A percentile compares a stretch with the other conserved stretches of the same genome.
These are phyloP conservation scores for Brassica nigra DNA, from an alignment of 345 rosid species.

Conservation along the genomic window DNA sequence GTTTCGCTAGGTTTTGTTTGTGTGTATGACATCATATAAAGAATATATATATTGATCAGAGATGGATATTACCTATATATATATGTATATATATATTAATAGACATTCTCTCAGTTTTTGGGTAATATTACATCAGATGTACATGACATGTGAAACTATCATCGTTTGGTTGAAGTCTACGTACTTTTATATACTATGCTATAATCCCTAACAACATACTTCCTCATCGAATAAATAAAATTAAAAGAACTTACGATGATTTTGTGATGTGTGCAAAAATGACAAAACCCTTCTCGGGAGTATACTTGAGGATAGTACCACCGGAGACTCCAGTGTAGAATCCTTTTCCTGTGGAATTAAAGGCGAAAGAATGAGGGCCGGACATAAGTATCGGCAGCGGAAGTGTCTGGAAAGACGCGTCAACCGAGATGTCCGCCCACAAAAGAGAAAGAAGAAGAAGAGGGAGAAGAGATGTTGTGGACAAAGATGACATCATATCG, in stretches of 20 bases:
- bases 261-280: constrained; percentile 30
- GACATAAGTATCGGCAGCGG: constrained; percentile 29
- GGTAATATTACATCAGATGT: background rate
- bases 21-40: background rate
- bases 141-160: background rate
- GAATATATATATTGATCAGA: background rate
- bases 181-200: background rate
- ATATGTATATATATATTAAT: background rate
- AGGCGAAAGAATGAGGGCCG: constrained; percentile 39
- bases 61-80: background rate
- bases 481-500: constrained; percentile 12
- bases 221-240: background rate
- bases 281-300: constrained; percentile 30
- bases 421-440: constrained; percentile 27
- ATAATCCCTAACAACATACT: background rate
- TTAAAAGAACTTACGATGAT: constrained; percentile 18
- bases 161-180: background rate
- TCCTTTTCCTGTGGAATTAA: constrained; percentile 39
- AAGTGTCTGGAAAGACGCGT: constrained; percentile 19
- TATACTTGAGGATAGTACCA: constrained; percentile 45
- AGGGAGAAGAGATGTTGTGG: background rate
- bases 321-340: constrained; percentile 27
- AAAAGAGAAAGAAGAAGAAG: constrained; percentile 25
- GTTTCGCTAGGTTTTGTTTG: background rate
- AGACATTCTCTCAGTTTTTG: background rate